A percentile compares a stretch with the other conserved stretches of the same genome.
Conservation (phyloP, 1,139 yeast species). For the Lodderomyces jiufengensis region DNA sequence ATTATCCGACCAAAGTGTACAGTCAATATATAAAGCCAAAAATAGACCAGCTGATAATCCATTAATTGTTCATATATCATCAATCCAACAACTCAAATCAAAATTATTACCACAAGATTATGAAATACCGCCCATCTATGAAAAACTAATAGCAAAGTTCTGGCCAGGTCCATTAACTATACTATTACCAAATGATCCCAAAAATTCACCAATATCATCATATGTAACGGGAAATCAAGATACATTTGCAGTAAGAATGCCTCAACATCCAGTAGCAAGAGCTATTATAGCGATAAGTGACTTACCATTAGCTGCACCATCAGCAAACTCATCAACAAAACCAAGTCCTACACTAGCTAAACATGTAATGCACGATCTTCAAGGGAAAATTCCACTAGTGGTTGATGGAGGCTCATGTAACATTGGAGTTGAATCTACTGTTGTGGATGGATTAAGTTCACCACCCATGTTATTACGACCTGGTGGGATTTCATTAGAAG, state of each 20-base stretch:
- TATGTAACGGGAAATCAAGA: conserved; percentile 82
- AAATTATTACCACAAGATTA: conserved; percentile 44
- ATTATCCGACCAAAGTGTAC: conserved; percentile 66
- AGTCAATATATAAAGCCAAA: conserved; percentile 77
- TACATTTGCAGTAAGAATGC: conserved; percentile 90
- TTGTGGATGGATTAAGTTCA: conserved; percentile 75
- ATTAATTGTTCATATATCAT: conserved; percentile 81
- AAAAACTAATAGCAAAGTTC: conserved; percentile 56
- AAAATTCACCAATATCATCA: conserved; percentile 52
- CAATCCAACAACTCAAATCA: conserved; percentile 65
- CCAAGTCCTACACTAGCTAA: conserved; percentile 90
- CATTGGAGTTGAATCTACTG: conserved; percentile 95
- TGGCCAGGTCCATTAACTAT: conserved; percentile 99
- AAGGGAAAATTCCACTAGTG: conserved; percentile 78
- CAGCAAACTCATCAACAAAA: conserved; percentile 92
- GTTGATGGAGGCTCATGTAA: conserved; percentile 86
- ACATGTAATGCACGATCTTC: conserved; percentile 77
- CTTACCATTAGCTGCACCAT: conserved; percentile 93
- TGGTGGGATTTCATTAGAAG: conserved; percentile 86
- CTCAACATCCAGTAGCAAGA: conserved; percentile 82
- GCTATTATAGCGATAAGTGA: conserved; percentile 86
- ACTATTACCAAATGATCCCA: conserved; percentile 59
- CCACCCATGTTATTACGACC: conserved; percentile 93
- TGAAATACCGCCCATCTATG: conserved; percentile 62
- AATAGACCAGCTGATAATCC: conserved; percentile 96